Evolutionary conservation across 164 flowering plant genomes (phyloP).

Genomic region (Vitis rupestris): DNA sequence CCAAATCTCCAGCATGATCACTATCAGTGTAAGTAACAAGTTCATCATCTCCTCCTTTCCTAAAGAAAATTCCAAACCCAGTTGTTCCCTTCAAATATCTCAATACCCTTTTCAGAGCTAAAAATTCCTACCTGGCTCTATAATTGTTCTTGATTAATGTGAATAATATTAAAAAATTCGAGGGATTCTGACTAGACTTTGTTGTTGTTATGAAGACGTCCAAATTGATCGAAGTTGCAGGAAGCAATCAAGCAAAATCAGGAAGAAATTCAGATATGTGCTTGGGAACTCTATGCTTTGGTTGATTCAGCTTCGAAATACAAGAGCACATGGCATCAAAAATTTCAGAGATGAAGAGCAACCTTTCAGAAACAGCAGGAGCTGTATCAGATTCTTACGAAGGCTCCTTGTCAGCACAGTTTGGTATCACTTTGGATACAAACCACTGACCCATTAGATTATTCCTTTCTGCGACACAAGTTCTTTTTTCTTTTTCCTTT

Average conservation of each 20-base stretch:
- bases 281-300: conserved; percentile 53
- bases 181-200: too few species aligned
- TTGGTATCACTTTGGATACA: not conserved
- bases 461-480: too few species aligned
- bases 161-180: too few species aligned
- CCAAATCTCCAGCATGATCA: too few species aligned
- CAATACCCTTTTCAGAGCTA: too few species aligned
- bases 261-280: conserved; percentile 60
- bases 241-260: conserved; percentile 49
- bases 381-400: conserved; percentile 44
- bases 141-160: too few species aligned
- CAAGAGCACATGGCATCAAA: conserved; percentile 57
- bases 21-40: too few species aligned
- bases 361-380: conserved; percentile 46
- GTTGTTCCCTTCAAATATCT: too few species aligned
- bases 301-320: conserved; percentile 63
- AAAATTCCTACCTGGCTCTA: too few species aligned
- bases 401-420: conserved; percentile 27
- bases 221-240: conserved; percentile 36
- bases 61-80: too few species aligned
- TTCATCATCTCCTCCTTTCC: too few species aligned
- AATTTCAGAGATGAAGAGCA: conserved; percentile 49
- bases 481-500: too few species aligned
- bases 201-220: conserved; percentile 11
- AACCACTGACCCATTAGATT: not conserved